Evolutionary conservation across 176 grass and related monocot species (phyloP).

Genomic region (Leersia perrieri): DNA sequence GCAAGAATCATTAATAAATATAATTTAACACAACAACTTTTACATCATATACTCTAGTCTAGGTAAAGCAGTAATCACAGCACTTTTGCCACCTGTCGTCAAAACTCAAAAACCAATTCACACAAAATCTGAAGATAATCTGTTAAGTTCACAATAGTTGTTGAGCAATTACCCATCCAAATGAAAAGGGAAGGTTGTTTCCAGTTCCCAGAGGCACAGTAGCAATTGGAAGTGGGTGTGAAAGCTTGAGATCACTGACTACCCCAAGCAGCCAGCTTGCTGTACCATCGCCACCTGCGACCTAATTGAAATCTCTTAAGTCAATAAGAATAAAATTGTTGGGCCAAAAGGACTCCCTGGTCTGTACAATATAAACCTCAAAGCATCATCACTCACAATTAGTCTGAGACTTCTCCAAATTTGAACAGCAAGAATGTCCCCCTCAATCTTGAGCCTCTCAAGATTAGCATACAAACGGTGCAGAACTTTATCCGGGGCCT

Average conservation of each 20-base stretch:
- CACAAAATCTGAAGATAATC: not conserved
- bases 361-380: constrained; percentile 23
- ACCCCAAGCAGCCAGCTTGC: constrained; percentile 96
- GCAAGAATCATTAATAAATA: constrained; percentile 19
- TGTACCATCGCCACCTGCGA: constrained; percentile 96
- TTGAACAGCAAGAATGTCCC: constrained; percentile 50
- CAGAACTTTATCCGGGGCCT: constrained; percentile 85
- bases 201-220: constrained; percentile 94
- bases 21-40: not conserved
- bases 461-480: constrained; percentile 77
- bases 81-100: not conserved
- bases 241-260: constrained; percentile 85
- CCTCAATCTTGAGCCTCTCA: constrained; percentile 65
- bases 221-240: constrained; percentile 64
- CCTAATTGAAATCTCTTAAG: constrained; percentile 51
- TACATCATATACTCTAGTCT: not conserved
- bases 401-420: constrained; percentile 73
- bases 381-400: constrained; percentile 65
- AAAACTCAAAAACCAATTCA: not conserved
- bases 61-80: too few relatives aligned
- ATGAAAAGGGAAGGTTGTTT: constrained; percentile 95
- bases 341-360: not conserved
- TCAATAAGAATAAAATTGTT: constrained; percentile 3
- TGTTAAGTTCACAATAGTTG: constrained; percentile 2
- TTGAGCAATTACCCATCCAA: constrained; percentile 72